A percentile compares a stretch with the other conserved stretches of the same genome.
Evolutionary conservation across 2,329 filamentous ascomycete genomes (phyloP).

Genomic region (Trichoderma sp.): DNA sequence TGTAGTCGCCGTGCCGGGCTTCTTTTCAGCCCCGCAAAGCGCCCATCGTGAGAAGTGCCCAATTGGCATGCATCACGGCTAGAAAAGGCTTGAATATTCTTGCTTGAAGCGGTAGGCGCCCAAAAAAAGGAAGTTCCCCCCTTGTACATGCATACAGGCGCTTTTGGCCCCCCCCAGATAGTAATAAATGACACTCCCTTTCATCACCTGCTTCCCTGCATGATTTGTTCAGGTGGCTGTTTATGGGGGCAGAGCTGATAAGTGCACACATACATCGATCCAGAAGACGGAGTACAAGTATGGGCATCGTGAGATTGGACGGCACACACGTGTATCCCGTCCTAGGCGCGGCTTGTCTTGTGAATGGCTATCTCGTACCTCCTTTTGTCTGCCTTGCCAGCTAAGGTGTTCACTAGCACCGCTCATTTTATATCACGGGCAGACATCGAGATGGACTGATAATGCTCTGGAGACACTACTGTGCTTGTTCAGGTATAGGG

Average conservation of each 20-base stretch:
- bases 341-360: background rate
- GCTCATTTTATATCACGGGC: background rate
- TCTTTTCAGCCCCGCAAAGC: background rate
- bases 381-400: background rate
- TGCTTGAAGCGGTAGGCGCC: slow-evolving; percentile 12
- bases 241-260: background rate
- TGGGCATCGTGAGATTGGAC: background rate
- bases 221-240: slow-evolving; percentile 1
- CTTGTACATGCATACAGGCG: slow-evolving; percentile 10
- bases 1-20: background rate
- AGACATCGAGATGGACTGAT: background rate
- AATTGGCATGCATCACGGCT: background rate
- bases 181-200: background rate
- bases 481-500: background rate
- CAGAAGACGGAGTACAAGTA: background rate
- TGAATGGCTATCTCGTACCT: background rate
- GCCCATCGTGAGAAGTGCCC: background rate
- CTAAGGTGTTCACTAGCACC: background rate
- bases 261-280: background rate
- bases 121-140: background rate
- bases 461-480: background rate
- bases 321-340: background rate
- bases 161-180: background rate
- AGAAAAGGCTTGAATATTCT: background rate
- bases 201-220: slow-evolving; percentile 11